Conservation (phyloP, 2,329 filamentous ascomycete species). For the Colletotrichum graminicola region DNA sequence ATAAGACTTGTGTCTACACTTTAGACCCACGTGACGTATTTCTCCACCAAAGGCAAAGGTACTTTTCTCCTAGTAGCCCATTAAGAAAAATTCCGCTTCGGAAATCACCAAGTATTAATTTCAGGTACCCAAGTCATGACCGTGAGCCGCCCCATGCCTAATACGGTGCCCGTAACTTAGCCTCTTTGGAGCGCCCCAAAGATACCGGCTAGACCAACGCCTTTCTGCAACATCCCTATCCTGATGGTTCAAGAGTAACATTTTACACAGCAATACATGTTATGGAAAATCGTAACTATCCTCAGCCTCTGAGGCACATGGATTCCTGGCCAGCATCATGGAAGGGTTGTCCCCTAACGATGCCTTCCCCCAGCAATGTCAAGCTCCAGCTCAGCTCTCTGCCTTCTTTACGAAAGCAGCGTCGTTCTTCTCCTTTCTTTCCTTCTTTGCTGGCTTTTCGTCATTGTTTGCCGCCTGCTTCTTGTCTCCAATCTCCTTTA, state of each 20-base stretch:
- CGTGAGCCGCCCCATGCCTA: not conserved
- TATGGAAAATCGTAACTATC: not conserved
- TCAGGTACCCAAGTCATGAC: not conserved
- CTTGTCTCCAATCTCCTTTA: constrained; percentile 32
- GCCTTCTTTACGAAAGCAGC: constrained; percentile 20
- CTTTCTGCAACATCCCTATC: constrained; percentile 15
- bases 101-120: not conserved
- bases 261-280: not conserved
- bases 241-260: not conserved
- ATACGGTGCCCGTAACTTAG: not conserved
- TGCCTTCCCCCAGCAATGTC: not conserved
- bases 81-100: not conserved
- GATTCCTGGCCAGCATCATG: not conserved
- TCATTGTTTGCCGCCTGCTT: constrained; percentile 41
- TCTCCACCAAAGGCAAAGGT: not conserved
- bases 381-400: constrained; percentile 17
- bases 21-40: constrained; percentile 6
- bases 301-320: not conserved
- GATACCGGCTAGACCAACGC: not conserved
- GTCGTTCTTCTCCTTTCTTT: constrained; percentile 3
- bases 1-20: not conserved
- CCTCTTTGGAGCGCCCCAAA: not conserved
- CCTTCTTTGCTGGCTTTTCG: constrained; percentile 36
- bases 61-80: not conserved
- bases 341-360: not conserved